A percentile compares a stretch with the other conserved stretches of the same genome.
phyloP scores from a whole-genome alignment of 2,329 filamentous ascomycete species.

The Ceratocystis diversiconidia region DNA sequence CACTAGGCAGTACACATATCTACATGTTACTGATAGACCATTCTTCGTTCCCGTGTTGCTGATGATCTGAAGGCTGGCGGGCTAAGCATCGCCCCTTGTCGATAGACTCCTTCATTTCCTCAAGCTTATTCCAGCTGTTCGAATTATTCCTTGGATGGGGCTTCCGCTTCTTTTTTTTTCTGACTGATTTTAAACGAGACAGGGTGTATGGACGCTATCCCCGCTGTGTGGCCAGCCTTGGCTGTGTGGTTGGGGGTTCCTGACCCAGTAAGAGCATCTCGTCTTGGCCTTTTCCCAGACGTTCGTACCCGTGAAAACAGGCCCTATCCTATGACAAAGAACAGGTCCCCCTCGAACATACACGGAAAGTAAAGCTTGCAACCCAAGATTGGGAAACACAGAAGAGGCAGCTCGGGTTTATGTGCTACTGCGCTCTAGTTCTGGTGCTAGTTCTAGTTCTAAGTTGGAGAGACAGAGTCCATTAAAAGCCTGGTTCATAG shows the following conservation, averaged over 20 bases:
- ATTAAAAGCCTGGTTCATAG: not conserved
- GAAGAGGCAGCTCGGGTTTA: too few species aligned
- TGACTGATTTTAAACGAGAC: not conserved
- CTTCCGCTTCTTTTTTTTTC: not conserved
- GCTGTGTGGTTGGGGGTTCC: not conserved
- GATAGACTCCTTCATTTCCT: not conserved
- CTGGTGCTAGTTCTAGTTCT: too few species aligned
- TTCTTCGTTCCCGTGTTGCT: too few species aligned
- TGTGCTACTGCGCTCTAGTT: too few species aligned
- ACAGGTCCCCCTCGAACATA: too few species aligned
- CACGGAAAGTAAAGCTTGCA: too few species aligned
- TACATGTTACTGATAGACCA: too few species aligned
- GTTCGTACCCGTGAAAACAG: not conserved
- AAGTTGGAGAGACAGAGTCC: too few species aligned
- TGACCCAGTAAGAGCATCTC: not conserved
- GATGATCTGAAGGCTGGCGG: not conserved
- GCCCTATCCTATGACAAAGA: not conserved
- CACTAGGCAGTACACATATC: too few species aligned
- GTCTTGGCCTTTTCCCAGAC: not conserved
- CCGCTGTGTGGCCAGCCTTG: not conserved
- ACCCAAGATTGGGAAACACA: too few species aligned
- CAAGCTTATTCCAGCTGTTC: not conserved
- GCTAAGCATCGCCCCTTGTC: not conserved
- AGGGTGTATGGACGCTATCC: not conserved
- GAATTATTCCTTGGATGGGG: not conserved